Conservation (phyloP, 2,329 filamentous ascomycete genomes). For the Trichoderma guizhouense region DNA sequence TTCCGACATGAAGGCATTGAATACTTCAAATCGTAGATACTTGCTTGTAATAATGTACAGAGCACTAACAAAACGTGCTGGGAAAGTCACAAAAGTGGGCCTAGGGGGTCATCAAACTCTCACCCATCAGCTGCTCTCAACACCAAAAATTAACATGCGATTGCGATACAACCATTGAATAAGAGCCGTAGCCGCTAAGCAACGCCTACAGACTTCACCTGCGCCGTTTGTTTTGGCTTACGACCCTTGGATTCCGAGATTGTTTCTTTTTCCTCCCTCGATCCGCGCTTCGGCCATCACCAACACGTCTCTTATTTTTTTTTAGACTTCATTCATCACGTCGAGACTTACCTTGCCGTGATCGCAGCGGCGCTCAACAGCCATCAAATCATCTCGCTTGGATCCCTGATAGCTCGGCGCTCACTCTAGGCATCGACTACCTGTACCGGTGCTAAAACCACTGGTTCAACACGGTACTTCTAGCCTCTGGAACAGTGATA, state of each 20-base stretch:
- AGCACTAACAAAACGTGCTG: neutral
- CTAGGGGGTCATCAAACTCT: slow-evolving; percentile 7
- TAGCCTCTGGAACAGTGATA: neutral
- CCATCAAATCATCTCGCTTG: neutral
- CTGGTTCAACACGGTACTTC: neutral
- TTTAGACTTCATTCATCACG: neutral
- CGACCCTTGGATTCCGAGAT: neutral
- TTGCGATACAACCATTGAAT: neutral
- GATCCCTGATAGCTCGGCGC: neutral
- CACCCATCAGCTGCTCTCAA: neutral
- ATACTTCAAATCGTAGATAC: neutral
- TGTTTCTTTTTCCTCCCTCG: neutral
- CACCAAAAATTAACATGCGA: slow-evolving; percentile 1
- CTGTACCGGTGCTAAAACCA: neutral
- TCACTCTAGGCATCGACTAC: neutral
- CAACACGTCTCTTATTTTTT: neutral
- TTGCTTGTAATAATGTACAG: neutral
- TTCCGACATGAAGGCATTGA: neutral
- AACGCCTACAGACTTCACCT: neutral
- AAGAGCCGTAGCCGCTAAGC: neutral
- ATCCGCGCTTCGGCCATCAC: neutral
- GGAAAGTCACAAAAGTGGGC: slow-evolving; percentile 12
- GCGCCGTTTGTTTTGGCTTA: neutral
- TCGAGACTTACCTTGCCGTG: neutral
- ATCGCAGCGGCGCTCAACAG: neutral